Conservation (phyloP, 2,329 filamentous ascomycete genomes). For the Didymosphaeria variabile region DNA sequence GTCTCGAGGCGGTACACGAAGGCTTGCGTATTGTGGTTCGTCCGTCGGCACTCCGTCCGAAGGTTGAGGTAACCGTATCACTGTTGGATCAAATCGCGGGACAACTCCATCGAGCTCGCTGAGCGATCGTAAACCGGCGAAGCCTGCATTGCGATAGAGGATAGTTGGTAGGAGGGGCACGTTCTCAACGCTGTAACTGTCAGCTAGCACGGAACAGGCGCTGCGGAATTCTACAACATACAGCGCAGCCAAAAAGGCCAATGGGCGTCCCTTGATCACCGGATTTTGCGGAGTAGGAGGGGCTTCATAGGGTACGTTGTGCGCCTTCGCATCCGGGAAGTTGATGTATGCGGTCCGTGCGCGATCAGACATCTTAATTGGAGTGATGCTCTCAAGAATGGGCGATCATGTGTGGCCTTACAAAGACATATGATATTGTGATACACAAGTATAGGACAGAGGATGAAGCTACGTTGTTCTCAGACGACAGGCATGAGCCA, state of each 20-base stretch:
- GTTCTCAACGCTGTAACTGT: constrained; percentile 63
- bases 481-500: background rate
- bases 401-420: background rate
- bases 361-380: constrained; percentile 30
- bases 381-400: background rate
- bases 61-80: constrained; percentile 55
- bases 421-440: background rate
- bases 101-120: constrained; percentile 63
- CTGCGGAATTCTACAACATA: constrained; percentile 49
- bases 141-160: constrained; percentile 77
- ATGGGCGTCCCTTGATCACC: constrained; percentile 69
- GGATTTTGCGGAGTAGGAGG: constrained; percentile 67
- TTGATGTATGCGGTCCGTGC: constrained; percentile 41
- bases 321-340: constrained; percentile 45
- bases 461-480: background rate
- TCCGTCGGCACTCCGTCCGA: constrained; percentile 26
- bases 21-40: constrained; percentile 30
- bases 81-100: constrained; percentile 66
- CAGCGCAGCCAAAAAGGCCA: constrained; percentile 70
- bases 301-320: constrained; percentile 45
- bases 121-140: constrained; percentile 65
- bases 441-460: background rate
- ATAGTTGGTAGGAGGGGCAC: constrained; percentile 68
- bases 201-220: constrained; percentile 17
- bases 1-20: constrained; percentile 30